Evolutionary conservation across 768 basidiomycete species (phyloP).

Genomic region (Lyophyllum shimeji): DNA sequence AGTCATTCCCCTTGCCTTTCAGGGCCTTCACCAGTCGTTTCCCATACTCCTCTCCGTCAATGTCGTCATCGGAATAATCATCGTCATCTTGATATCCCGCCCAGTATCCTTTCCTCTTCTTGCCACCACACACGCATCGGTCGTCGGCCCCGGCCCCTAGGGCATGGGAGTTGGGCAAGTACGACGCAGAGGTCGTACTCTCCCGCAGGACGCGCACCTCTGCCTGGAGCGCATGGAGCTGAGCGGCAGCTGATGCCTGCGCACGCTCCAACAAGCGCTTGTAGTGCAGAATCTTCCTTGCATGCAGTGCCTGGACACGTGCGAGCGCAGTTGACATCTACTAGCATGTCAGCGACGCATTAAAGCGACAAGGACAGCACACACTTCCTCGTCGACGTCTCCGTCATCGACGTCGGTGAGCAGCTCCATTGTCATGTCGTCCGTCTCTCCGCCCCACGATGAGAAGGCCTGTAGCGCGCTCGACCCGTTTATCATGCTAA

Average conservation of each 20-base stretch:
- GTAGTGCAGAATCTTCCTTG: constrained; percentile 65
- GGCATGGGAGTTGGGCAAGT: constrained; percentile 19
- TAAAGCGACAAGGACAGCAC: constrained; percentile 10
- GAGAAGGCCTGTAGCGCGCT: constrained; percentile 34
- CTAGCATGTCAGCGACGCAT: neutral
- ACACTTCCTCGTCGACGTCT: constrained; percentile 71
- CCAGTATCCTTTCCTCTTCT: constrained; percentile 68
- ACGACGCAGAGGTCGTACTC: constrained; percentile 24
- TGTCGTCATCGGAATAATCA: constrained; percentile 45
- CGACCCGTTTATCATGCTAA: constrained; percentile 24
- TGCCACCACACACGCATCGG: constrained; percentile 58
- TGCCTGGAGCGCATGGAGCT: constrained; percentile 83
- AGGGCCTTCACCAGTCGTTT: constrained; percentile 38
- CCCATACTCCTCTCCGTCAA: constrained; percentile 33
- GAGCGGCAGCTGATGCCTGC: constrained; percentile 76
- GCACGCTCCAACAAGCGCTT: constrained; percentile 80
- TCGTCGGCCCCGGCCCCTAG: constrained; percentile 26
- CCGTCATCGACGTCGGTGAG: constrained; percentile 61
- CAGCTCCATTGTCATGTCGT: constrained; percentile 72
- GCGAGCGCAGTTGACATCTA: constrained; percentile 42
- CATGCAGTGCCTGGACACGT: constrained; percentile 40
- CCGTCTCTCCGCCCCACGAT: constrained; percentile 46
- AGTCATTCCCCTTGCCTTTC: constrained; percentile 55
- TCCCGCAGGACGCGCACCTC: constrained; percentile 68
- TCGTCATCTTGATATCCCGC: constrained; percentile 59